These are phyloP conservation scores for Claviceps pazoutovae DNA, from an alignment of 2,329 filamentous ascomycete genomes.

Conservation along the genomic window DNA sequence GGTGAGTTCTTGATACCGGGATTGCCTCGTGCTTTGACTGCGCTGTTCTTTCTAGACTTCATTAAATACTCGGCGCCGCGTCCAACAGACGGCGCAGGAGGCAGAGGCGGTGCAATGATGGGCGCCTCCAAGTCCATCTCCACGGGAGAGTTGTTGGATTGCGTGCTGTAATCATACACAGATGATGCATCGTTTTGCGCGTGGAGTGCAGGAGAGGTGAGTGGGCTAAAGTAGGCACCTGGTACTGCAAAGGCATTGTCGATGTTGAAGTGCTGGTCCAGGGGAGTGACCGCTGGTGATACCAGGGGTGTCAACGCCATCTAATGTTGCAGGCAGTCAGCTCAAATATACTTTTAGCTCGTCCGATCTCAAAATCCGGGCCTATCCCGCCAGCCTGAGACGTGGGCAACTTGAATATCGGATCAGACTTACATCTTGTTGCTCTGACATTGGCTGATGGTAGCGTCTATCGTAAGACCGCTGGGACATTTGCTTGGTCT, in stretches of 20 bases:
- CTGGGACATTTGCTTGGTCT: conserved; percentile 37
- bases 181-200: conserved; percentile 46
- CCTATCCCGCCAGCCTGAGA: too few relatives aligned
- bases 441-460: conserved; percentile 52
- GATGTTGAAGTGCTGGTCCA: conserved; percentile 55
- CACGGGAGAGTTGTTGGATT: conserved; percentile 37
- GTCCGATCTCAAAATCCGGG: neutral
- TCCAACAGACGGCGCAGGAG: conserved; percentile 19
- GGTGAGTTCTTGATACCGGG: conserved; percentile 53
- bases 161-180: conserved; percentile 31
- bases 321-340: conserved; percentile 20
- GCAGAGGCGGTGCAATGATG: conserved; percentile 7
- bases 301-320: conserved; percentile 70
- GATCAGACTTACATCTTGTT: conserved; percentile 43
- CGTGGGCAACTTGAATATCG: too few relatives aligned
- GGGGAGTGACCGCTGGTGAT: conserved; percentile 70
- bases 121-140: conserved; percentile 41
- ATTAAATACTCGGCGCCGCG: conserved; percentile 33
- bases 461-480: conserved; percentile 51
- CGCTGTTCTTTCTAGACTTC: conserved; percentile 38
- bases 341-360: neutral
- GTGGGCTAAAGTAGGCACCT: conserved; percentile 65
- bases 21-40: conserved; percentile 37
- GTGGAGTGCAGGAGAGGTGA: conserved; percentile 68
- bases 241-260: conserved; percentile 48